phyloP scores from a whole-genome alignment of 495 filamentous ascomycete species.

The Xylaria palmicola region DNA sequence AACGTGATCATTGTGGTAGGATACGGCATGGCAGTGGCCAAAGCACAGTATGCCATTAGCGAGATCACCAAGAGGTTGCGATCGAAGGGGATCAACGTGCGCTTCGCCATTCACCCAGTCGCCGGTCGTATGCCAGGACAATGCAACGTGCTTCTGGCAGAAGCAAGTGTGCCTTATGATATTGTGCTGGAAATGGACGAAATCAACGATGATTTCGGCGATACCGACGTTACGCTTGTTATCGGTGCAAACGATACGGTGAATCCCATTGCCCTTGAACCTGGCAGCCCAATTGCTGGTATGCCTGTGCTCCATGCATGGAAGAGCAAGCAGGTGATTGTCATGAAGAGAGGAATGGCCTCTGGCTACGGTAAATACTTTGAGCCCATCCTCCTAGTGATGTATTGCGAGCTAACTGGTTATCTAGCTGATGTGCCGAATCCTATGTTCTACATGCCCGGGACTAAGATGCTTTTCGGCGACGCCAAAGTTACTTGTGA shows the following conservation, averaged over 20 bases:
- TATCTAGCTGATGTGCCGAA: conserved; percentile 72
- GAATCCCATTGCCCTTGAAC: conserved; percentile 78
- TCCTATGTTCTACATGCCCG: conserved; percentile 84
- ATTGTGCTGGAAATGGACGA: conserved; percentile 88
- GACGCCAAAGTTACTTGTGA: conserved; percentile 80
- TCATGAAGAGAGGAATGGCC: conserved; percentile 82
- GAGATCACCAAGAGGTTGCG: conserved; percentile 72
- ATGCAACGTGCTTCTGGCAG: conserved; percentile 80
- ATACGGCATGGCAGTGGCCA: conserved; percentile 86
- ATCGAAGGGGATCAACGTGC: conserved; percentile 67
- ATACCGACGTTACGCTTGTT: conserved; percentile 80
- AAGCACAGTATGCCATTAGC: conserved; percentile 80
- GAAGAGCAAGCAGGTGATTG: conserved; percentile 86
- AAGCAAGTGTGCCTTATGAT: conserved; percentile 80
- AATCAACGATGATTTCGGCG: conserved; percentile 82
- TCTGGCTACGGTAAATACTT: conserved; percentile 75
- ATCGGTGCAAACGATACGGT: conserved; percentile 87
- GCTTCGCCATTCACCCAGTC: conserved; percentile 84
- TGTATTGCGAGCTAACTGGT: conserved; percentile 8
- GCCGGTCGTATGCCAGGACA: conserved; percentile 85
- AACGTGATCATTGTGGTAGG: conserved; percentile 81
- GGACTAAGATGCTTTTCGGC: conserved; percentile 81
- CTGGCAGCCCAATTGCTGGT: conserved; percentile 73
- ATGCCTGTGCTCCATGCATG: conserved; percentile 86
- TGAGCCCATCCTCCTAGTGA: not conserved